phyloP scores from a whole-genome alignment of 129 eudicot genomes.

The Ambrosia trifida region DNA sequence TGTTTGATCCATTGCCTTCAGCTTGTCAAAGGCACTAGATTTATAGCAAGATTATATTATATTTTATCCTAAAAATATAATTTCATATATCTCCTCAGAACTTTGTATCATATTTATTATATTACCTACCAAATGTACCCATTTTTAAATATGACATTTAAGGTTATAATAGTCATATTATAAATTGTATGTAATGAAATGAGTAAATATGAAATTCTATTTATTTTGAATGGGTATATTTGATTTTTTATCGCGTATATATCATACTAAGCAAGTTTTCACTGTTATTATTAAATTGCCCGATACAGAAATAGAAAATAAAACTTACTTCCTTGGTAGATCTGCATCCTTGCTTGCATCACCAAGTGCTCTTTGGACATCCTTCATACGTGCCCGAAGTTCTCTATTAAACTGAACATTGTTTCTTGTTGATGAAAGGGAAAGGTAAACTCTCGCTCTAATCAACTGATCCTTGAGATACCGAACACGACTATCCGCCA shows the following conservation, averaged over 20 bases:
- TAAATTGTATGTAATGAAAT: background rate
- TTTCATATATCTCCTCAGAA: conserved; percentile 74
- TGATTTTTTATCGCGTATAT: background rate
- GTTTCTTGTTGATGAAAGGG: conserved; percentile 78
- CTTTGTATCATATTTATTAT: conserved; percentile 64
- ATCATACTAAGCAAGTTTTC: background rate
- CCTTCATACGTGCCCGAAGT: conserved; percentile 83
- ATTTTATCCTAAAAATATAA: conserved; percentile 43
- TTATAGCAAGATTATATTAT: conserved; percentile 9
- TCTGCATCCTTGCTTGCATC: conserved; percentile 89
- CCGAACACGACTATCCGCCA: conserved; percentile 59
- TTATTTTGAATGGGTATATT: background rate
- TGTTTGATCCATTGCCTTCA: conserved; percentile 85
- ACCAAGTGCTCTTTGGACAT: conserved; percentile 75
- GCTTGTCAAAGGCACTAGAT: conserved; percentile 64
- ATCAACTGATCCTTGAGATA: conserved; percentile 88
- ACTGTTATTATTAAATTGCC: background rate
- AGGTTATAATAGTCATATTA: no score
- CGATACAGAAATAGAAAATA: background rate
- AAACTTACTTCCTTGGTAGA: conserved; percentile 66
- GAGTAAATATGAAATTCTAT: background rate
- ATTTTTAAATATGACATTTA: background rate
- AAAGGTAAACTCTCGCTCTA: conserved; percentile 68
- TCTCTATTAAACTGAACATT: conserved; percentile 78
- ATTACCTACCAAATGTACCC: background rate